Evolutionary conservation across 2,329 filamentous ascomycete species (phyloP).

Genomic region (Diplodia scrobiculata): DNA sequence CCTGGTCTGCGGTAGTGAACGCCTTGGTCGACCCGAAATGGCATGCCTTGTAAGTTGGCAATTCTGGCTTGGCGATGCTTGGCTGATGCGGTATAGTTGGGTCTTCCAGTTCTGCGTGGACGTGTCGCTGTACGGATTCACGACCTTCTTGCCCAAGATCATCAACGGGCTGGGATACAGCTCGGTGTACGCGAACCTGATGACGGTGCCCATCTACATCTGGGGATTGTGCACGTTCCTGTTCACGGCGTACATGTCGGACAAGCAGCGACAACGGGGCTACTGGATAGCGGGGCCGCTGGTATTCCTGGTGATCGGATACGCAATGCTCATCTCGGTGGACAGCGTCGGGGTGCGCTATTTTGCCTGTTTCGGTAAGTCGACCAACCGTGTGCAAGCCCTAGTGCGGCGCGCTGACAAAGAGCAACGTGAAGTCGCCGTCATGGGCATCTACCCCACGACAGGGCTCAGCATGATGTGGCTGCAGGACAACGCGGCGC

Average conservation of each 20-base stretch:
- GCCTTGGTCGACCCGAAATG: conserved; percentile 35
- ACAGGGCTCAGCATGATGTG: conserved; percentile 29
- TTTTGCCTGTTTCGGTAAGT: conserved; percentile 30
- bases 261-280: background rate
- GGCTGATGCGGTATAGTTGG: conserved; percentile 14
- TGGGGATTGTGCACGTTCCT: conserved; percentile 16
- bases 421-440: background rate
- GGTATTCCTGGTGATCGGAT: conserved; percentile 24
- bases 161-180: conserved; percentile 65
- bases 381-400: background rate
- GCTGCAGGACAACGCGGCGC: conserved; percentile 28
- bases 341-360: conserved; percentile 24
- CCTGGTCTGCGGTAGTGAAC: conserved; percentile 37
- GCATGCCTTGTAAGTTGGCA: conserved; percentile 21
- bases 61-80: background rate
- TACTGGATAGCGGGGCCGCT: conserved; percentile 26
- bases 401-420: background rate
- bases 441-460: conserved; percentile 27
- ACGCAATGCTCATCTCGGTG: conserved; percentile 27
- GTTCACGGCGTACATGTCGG: conserved; percentile 27
- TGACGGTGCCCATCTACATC: conserved; percentile 50
- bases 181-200: conserved; percentile 61
- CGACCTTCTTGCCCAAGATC: conserved; percentile 59
- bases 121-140: conserved; percentile 50
- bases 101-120: conserved; percentile 31